Evolutionary conservation across 1,284 basidiomycete genomes (phyloP), one percentile per base, ranked within the genome.

Genomic region (Chalciporus sp.): DNA sequence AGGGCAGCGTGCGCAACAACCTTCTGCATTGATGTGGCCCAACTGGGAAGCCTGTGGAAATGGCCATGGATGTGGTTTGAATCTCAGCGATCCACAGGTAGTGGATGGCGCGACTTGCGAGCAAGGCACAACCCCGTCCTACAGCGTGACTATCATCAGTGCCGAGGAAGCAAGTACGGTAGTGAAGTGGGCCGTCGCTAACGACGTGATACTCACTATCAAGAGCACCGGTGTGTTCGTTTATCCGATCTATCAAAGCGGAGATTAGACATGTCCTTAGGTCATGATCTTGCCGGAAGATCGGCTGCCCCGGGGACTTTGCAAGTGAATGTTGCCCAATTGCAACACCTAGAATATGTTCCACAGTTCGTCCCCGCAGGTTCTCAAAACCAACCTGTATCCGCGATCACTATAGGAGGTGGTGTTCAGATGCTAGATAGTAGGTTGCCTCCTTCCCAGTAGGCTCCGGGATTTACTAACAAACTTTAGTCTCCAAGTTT

Each of bases 181-280:
- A 29, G 49, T 54, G 23, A 52, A 41, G 33, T 54, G 52, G 52
- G 50, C 52, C 16, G 33, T 26, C 7, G 23, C 31, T 12, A 52
- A 54, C 37, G 44, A 51, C 7, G 49, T 55, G 9, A 55, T 42
- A 28, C 27, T 55, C 28, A 52, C 50, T 16, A 31, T 55, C n/a
- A 55, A 55, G 44, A 55, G 53, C 33, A 55, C 53, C 2, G 53
- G 53, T 52, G 17, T 3, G 39, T n/a, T 19, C n/a, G 12, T 31
- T 14, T 31, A 31, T 31, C 12, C 8, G 29, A 31, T 14, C 10
- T 14, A 31, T 31, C 29, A 31, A 31, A 31, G 29, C 29, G 23
- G 23, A 33, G 31, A 17, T 17, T 11, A 19, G 41, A 52, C 14
- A 8, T 16, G 9, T 28, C 26, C 16, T 16, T 31, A 53, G 51